These are phyloP conservation scores for Cotoneaster glaucophyllus DNA, from an alignment of 306 rosid genomes.

Conservation along the genomic window DNA sequence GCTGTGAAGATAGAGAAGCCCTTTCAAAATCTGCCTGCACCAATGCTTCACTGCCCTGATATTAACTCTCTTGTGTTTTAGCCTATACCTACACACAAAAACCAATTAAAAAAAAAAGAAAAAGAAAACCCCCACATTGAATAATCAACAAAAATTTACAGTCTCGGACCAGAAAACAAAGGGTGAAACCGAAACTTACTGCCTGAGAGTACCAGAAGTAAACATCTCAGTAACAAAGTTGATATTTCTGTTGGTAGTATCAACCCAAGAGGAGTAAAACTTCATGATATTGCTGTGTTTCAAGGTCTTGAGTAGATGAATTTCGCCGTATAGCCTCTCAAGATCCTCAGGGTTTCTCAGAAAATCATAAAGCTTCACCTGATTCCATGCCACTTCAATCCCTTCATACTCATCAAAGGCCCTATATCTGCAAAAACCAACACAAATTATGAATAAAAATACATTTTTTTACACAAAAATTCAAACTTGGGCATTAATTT, in stretches of 20 bases:
- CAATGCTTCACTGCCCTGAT: conserved; percentile 95
- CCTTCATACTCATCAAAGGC: conserved; percentile 97
- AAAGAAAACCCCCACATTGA: conserved; percentile 6
- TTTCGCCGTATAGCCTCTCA: conserved; percentile 81
- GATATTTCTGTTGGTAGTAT: conserved; percentile 63
- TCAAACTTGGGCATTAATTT: neutral
- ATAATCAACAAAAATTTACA: neutral
- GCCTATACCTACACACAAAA: conserved; percentile 61
- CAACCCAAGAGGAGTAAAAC: conserved; percentile 93
- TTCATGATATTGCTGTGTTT: conserved; percentile 87
- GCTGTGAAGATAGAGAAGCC: conserved; percentile 85
- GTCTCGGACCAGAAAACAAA: neutral
- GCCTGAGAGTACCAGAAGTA: conserved; percentile 95
- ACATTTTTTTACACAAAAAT: conserved; percentile 7
- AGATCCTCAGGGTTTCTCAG: conserved; percentile 76
- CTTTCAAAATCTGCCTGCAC: conserved; percentile 92
- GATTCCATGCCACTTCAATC: conserved; percentile 99
- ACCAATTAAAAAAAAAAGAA: conserved; percentile 12
- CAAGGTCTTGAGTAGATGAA: conserved; percentile 90
- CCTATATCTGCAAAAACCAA: conserved; percentile 54
- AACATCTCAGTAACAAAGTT: conserved; percentile 99
- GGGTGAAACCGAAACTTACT: conserved; percentile 40
- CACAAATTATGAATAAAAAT: conserved; percentile 1
- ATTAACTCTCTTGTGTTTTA: conserved; percentile 71
- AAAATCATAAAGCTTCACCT: conserved; percentile 81